These are phyloP conservation scores for Leishmania tarentolae DNA, from an alignment of 208 protist genomes.

Conservation along the genomic window DNA sequence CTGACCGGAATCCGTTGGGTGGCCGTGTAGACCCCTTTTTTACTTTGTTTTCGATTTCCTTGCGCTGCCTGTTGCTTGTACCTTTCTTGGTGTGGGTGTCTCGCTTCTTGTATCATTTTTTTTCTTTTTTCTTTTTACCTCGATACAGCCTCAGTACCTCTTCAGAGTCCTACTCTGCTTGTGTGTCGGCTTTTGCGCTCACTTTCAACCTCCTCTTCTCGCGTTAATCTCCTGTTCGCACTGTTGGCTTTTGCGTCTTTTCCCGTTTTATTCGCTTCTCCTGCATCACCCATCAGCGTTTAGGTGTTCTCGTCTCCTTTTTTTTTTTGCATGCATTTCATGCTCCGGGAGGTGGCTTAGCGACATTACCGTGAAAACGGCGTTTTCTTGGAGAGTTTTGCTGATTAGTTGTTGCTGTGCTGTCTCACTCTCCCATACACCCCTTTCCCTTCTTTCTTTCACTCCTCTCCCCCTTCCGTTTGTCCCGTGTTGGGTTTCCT, in stretches of 20 bases:
- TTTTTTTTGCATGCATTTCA: not conserved
- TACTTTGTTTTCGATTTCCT: not conserved
- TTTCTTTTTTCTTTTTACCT: not conserved
- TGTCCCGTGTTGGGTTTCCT: not conserved
- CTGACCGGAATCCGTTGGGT: not conserved
- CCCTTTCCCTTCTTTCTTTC: not conserved
- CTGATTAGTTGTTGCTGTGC: not conserved
- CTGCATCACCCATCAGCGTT: not conserved
- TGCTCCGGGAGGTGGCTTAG: too few species aligned
- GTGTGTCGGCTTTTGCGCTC: not conserved
- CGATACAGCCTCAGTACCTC: not conserved
- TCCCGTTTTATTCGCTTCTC: not conserved
- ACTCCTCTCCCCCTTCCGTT: not conserved
- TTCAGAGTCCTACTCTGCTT: not conserved
- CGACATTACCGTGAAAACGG: too few species aligned
- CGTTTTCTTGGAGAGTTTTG: not conserved
- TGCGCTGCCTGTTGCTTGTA: not conserved
- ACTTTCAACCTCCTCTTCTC: not conserved
- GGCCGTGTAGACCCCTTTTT: not conserved
- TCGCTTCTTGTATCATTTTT: not conserved
- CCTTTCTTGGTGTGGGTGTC: not conserved
- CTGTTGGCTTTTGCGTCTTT: not conserved
- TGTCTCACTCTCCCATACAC: not conserved
- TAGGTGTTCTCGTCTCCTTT: not conserved
- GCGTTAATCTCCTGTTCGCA: not conserved